Percentiles rank a stretch among this genome's conserved stretches.
These are phyloP conservation scores for Marsdenia floribunda DNA, from an alignment of 257 asterid species.

Conservation along the genomic window DNA sequence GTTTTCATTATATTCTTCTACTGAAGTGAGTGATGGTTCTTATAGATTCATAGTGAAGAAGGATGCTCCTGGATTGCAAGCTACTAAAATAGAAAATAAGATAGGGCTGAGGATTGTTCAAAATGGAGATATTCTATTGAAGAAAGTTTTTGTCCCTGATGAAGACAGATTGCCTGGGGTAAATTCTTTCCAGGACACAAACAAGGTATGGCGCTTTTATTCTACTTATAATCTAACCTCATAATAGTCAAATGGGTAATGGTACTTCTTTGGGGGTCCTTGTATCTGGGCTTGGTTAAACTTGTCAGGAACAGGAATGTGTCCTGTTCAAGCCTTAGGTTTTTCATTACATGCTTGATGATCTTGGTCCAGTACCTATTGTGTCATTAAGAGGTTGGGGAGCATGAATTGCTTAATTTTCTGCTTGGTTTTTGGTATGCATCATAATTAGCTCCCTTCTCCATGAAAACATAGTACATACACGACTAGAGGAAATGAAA, in stretches of 20 bases:
- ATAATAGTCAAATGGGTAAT: not conserved
- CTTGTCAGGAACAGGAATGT: not conserved
- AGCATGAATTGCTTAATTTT: not conserved
- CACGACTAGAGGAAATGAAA: not conserved
- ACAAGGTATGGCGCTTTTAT: conserved; percentile 49
- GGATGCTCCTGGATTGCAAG: conserved; percentile 81
- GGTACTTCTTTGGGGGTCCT: not conserved
- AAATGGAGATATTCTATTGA: conserved; percentile 82
- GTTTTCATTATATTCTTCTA: not conserved
- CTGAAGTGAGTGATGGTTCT: conserved; percentile 25
- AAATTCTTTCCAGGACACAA: conserved; percentile 86
- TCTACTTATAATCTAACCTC: not conserved
- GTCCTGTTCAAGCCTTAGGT: not conserved
- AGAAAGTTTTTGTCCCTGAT: conserved; percentile 79
- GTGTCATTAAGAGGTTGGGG: not conserved
- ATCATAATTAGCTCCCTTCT: not conserved
- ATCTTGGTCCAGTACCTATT: not conserved
- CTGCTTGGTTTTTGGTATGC: not conserved
- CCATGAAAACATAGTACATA: not conserved
- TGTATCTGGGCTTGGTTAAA: not conserved
- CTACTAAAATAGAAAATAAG: conserved; percentile 88
- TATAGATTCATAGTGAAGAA: conserved; percentile 77
- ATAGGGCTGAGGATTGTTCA: conserved; percentile 90
- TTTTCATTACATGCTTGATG: not conserved
- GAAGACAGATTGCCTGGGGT: conserved; percentile 91